Evolutionary conservation across 495 filamentous ascomycete species (phyloP).

Genomic region (Daldinia grandis): DNA sequence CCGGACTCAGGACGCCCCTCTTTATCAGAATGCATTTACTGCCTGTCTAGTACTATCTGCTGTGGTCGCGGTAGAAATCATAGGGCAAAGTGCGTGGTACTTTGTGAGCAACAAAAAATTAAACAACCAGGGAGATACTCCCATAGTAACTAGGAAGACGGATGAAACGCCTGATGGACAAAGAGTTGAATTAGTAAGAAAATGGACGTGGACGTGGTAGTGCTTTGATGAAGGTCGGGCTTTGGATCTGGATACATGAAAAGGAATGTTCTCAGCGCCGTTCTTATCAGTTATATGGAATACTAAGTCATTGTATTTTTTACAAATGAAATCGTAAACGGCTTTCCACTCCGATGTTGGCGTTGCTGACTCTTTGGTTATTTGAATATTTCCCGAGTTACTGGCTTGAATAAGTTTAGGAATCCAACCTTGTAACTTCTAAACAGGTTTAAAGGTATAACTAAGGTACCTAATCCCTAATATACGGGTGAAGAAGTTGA

Average conservation of each 20-base stretch:
- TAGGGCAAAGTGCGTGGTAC: slow-evolving; percentile 28
- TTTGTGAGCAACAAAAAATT: slow-evolving; percentile 29
- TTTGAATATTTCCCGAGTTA: too few species aligned
- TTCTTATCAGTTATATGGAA: too few species aligned
- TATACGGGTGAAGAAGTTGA: too few species aligned
- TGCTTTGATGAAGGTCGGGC: not conserved
- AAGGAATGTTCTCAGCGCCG: not conserved
- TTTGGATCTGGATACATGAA: not conserved
- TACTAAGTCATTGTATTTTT: too few species aligned
- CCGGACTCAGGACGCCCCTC: slow-evolving; percentile 59
- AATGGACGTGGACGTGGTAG: slow-evolving; percentile 41
- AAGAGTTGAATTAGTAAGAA: slow-evolving; percentile 23
- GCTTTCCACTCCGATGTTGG: too few species aligned
- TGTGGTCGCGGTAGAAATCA: slow-evolving; percentile 17
- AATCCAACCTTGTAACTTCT: too few species aligned
- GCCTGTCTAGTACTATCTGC: slow-evolving; percentile 31
- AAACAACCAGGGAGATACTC: slow-evolving; percentile 19
- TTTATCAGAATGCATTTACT: slow-evolving; percentile 49
- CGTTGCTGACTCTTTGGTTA: too few species aligned
- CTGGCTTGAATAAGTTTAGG: too few species aligned
- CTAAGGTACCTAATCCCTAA: too few species aligned
- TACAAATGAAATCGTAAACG: too few species aligned
- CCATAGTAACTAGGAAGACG: slow-evolving; percentile 22
- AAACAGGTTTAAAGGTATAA: too few species aligned
- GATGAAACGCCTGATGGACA: slow-evolving; percentile 28